Evolutionary conservation across 495 filamentous ascomycete genomes (phyloP).

Genomic region (Tuber indicum): DNA sequence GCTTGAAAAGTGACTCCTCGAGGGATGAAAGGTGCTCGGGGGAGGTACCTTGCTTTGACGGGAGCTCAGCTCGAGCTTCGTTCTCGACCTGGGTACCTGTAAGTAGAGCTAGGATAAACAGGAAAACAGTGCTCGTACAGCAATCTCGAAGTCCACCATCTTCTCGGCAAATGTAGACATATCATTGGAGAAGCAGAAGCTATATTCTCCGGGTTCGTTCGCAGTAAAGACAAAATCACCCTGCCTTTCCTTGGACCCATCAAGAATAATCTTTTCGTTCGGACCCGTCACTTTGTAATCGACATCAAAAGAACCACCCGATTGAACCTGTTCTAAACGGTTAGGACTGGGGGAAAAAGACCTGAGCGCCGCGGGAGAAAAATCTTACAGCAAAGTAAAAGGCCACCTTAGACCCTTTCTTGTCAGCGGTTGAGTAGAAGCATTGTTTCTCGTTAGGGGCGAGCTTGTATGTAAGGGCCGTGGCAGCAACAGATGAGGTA

Average conservation of each 20-base stretch:
- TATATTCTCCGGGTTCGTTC: conserved; percentile 84
- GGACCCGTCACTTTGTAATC: conserved; percentile 86
- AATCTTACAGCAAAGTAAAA: conserved; percentile 93
- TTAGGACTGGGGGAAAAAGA: conserved; percentile 7
- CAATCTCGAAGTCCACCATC: conserved; percentile 96
- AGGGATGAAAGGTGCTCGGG: conserved; percentile 87
- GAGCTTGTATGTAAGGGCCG: conserved; percentile 92
- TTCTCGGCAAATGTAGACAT: conserved; percentile 98
- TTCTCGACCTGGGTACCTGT: conserved; percentile 72
- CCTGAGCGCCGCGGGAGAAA: neutral
- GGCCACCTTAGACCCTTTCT: conserved; percentile 76
- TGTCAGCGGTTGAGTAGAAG: conserved; percentile 76
- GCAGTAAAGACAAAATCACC: conserved; percentile 98
- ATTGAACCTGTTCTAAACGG: conserved; percentile 66
- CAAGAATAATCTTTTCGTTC: conserved; percentile 71
- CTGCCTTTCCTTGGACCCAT: conserved; percentile 87
- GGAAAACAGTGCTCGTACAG: conserved; percentile 53
- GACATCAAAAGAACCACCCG: conserved; percentile 90
- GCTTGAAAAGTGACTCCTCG: conserved; percentile 92
- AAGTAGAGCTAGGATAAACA: neutral
- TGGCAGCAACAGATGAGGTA: conserved; percentile 58
- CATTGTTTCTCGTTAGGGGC: conserved; percentile 86
- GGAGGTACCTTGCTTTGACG: conserved; percentile 80
- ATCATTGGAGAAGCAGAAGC: conserved; percentile 97
- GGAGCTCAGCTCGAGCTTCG: conserved; percentile 68